Conservation (phyloP, 768 basidiomycete genomes). For the Botryobasidium botryosum region DNA sequence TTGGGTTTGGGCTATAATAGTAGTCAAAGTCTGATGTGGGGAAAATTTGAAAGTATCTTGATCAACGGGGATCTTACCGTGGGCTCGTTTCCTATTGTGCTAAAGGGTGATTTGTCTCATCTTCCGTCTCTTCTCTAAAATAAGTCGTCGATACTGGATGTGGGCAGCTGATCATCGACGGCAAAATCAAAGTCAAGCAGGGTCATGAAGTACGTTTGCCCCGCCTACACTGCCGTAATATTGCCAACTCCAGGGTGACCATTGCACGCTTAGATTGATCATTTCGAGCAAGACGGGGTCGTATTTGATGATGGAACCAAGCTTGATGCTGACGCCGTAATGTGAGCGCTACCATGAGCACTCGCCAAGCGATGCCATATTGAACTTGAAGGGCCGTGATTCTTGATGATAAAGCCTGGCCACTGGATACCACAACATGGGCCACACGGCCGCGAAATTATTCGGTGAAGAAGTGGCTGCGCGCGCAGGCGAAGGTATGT, state of each 20-base stretch:
- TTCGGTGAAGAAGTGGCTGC: constrained; percentile 25
- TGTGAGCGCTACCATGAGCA: neutral
- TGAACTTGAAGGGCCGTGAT: no score
- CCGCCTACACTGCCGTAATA: no score
- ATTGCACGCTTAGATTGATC: neutral
- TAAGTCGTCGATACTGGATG: neutral
- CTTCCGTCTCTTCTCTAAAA: no score
- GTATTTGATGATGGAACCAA: neutral
- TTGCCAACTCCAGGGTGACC: no score
- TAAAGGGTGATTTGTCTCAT: no score
- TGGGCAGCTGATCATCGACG: neutral
- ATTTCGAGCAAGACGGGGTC: constrained; percentile 1
- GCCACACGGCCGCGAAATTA: constrained; percentile 18
- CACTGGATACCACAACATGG: constrained; percentile 22
- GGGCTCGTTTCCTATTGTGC: no score
- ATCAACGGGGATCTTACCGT: no score
- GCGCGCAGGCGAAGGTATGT: constrained; percentile 17
- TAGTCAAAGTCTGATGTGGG: no score
- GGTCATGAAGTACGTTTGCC: no score
- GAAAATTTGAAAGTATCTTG: no score
- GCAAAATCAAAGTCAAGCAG: constrained; percentile 1
- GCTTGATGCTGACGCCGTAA: constrained; percentile 1
- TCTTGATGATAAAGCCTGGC: no score
- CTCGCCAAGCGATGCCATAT: neutral
- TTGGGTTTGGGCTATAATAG: no score